phyloP scores from a whole-genome alignment of 345 rosid genomes.

The Lumnitzera littorea region DNA sequence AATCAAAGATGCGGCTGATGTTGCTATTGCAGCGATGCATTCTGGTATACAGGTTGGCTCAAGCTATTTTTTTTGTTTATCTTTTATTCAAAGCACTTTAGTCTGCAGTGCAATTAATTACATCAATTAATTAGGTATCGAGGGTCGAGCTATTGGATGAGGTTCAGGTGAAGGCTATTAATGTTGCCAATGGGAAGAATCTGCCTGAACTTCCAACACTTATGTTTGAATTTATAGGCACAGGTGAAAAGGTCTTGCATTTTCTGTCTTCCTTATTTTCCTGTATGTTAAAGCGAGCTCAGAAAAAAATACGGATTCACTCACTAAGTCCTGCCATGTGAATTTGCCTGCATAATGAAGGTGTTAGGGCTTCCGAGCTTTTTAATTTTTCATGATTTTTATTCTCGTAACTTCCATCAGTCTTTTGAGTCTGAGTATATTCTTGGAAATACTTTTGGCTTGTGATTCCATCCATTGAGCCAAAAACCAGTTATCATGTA shows the following conservation, averaged over 20 bases:
- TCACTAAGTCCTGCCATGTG: too few species aligned
- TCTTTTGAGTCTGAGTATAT: too few species aligned
- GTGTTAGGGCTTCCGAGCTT: too few species aligned
- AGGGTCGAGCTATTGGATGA: conserved; percentile 89
- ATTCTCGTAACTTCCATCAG: too few species aligned
- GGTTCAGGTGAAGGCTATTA: conserved; percentile 76
- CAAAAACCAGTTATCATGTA: too few species aligned
- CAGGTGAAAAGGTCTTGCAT: conserved; percentile 37
- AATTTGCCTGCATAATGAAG: too few species aligned
- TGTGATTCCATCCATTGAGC: too few species aligned
- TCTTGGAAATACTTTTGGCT: too few species aligned
- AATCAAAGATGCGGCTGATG: conserved; percentile 94
- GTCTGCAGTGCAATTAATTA: background rate
- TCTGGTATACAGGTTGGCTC: conserved; percentile 77
- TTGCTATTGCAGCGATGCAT: conserved; percentile 80
- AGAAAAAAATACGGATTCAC: too few species aligned
- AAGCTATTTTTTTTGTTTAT: conserved; percentile 8
- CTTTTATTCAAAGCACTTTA: background rate
- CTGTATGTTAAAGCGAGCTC: too few species aligned
- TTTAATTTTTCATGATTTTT: too few species aligned
- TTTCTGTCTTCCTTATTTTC: background rate
- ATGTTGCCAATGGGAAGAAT: conserved; percentile 78
- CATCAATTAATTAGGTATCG: conserved; percentile 43
- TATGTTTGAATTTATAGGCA: conserved; percentile 93
- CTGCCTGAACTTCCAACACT: conserved; percentile 76